Conservation (phyloP, 768 basidiomycete species). For the Mycena rosella region DNA sequence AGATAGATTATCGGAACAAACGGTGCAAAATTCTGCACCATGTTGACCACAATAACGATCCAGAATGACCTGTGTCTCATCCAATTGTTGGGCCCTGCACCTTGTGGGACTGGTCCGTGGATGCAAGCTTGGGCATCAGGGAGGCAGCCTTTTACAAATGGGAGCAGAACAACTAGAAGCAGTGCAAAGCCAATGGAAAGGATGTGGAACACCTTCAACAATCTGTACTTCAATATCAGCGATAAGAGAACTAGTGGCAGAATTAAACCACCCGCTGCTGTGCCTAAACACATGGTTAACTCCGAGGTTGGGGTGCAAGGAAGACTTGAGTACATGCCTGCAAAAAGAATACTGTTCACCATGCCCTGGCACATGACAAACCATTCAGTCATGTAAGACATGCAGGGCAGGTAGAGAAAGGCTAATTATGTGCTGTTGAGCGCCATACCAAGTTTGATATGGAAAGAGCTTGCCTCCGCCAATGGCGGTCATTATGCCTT, state of each 20-base stretch:
- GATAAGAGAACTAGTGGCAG: slow-evolving; percentile 42
- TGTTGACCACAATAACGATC: slow-evolving; percentile 41
- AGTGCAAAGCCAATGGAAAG: slow-evolving; percentile 37
- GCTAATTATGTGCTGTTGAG: slow-evolving; percentile 21
- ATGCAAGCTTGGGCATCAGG: slow-evolving; percentile 34
- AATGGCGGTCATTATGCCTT: slow-evolving; percentile 44
- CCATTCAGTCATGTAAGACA: slow-evolving; percentile 50
- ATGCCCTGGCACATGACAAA: slow-evolving; percentile 45
- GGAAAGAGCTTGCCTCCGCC: slow-evolving; percentile 39
- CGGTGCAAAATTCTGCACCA: slow-evolving; percentile 42
- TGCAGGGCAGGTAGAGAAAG: slow-evolving; percentile 42
- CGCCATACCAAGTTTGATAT: background rate
- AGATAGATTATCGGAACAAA: slow-evolving; percentile 46
- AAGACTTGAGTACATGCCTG: slow-evolving; percentile 35
- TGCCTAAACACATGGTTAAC: slow-evolving; percentile 26
- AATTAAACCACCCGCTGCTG: slow-evolving; percentile 44
- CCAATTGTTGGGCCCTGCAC: slow-evolving; percentile 27
- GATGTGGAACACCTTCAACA: slow-evolving; percentile 40
- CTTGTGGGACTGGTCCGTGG: slow-evolving; percentile 20
- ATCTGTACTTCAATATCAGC: slow-evolving; percentile 41
- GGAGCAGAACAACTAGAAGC: slow-evolving; percentile 38
- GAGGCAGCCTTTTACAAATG: slow-evolving; percentile 43
- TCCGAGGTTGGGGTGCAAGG: background rate
- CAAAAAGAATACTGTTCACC: slow-evolving; percentile 49
- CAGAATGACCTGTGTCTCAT: slow-evolving; percentile 37